Conservation (phyloP, 805 yeast genomes). For the Maudiozyma pseudohumilis region DNA sequence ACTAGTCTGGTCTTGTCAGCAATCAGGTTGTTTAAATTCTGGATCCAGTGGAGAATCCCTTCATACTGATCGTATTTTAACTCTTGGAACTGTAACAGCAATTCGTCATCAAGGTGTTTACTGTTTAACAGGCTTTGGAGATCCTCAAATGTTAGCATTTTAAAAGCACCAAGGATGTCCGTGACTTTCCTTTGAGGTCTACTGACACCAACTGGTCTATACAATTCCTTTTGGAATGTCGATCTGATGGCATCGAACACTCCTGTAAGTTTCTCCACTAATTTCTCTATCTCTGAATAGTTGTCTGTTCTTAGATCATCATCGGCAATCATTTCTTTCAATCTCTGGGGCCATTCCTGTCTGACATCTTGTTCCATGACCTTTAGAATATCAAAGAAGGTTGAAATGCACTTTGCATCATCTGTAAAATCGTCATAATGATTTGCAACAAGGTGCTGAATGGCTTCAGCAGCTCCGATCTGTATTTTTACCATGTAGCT, state of each 20-base stretch:
- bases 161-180: constrained; percentile 12
- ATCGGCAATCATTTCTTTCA: constrained; percentile 26
- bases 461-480: constrained; percentile 68
- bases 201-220: constrained; percentile 41
- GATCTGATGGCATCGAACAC: constrained; percentile 60
- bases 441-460: constrained; percentile 58
- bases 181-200: constrained; percentile 18
- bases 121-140: constrained; percentile 9
- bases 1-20: constrained; percentile 39
- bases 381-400: constrained; percentile 55
- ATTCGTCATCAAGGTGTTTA: constrained; percentile 22
- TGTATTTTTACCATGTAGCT: constrained; percentile 67
- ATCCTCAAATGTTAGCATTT: constrained; percentile 12
- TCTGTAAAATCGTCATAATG: constrained; percentile 70
- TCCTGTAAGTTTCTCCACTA: constrained; percentile 27
- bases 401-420: constrained; percentile 48
- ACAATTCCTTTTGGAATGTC: constrained; percentile 57
- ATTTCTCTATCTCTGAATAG: constrained; percentile 19
- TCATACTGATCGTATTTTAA: constrained; percentile 18
- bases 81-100: constrained; percentile 13
- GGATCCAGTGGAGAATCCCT: constrained; percentile 52
- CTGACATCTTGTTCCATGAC: constrained; percentile 57
- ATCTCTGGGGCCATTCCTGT: constrained; percentile 39
- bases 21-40: constrained; percentile 52
- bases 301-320: constrained; percentile 7